Percentiles rank a stretch among this genome's conserved stretches.
phyloP scores from a whole-genome alignment of 495 filamentous ascomycete genomes.

The Polyplosphaeria fusca region DNA sequence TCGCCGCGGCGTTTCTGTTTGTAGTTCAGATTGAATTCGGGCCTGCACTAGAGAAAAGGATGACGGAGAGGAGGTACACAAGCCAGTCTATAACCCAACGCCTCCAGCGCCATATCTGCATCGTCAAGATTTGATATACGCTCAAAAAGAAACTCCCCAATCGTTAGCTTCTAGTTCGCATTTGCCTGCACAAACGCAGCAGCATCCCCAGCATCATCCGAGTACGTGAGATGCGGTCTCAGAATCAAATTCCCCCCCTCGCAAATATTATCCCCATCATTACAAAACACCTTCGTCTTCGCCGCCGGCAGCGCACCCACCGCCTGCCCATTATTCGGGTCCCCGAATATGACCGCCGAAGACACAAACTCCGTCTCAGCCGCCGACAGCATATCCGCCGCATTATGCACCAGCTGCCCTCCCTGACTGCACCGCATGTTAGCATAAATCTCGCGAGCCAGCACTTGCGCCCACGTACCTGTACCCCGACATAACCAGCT shows the following conservation, averaged over 20 bases:
- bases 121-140: no score
- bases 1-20: no score
- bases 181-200: slow-evolving; percentile 32
- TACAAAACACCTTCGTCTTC: slow-evolving; percentile 35
- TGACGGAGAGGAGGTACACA: no score
- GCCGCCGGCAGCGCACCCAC: slow-evolving; percentile 29
- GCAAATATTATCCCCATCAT: slow-evolving; percentile 34
- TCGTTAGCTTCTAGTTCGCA: no score
- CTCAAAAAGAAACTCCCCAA: no score
- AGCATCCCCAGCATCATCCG: slow-evolving; percentile 14
- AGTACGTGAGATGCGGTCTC: slow-evolving; percentile 36
- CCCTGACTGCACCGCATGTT: slow-evolving; percentile 25
- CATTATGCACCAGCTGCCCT: slow-evolving; percentile 35
- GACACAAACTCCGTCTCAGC: slow-evolving; percentile 28
- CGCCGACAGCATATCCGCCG: slow-evolving; percentile 27
- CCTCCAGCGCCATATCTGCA: no score
- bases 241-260: slow-evolving; percentile 19
- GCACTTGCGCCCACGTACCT: no score
- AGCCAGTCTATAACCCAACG: no score
- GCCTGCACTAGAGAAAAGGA: no score
- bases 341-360: slow-evolving; percentile 39
- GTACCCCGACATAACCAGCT: slow-evolving; percentile 36
- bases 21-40: no score
- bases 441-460: not conserved
- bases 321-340: slow-evolving; percentile 33